phyloP scores from a whole-genome alignment of 345 rosid genomes.

The Firmiana major region DNA sequence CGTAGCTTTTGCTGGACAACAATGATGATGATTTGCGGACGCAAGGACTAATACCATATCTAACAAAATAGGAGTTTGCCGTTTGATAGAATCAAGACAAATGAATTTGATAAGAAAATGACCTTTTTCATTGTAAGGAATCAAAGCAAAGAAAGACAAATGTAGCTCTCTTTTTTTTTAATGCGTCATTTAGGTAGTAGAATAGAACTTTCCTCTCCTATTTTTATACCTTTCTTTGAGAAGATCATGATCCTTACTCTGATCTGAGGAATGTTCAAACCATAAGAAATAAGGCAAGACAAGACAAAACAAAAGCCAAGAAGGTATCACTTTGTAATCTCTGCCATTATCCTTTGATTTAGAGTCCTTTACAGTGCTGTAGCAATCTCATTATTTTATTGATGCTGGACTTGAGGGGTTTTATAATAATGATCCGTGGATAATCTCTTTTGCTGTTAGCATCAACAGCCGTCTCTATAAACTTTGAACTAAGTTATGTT shows the following conservation, averaged over 20 bases:
- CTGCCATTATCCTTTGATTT: conserved; percentile 14
- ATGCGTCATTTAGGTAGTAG: not conserved
- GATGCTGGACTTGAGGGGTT: not conserved
- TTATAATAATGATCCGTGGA: not conserved
- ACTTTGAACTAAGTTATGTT: not conserved
- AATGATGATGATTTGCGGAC: not conserved
- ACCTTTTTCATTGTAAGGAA: conserved; percentile 17
- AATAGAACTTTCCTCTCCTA: conserved; percentile 12
- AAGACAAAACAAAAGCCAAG: conserved; percentile 13
- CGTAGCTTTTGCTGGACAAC: not conserved
- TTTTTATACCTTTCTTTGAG: not conserved
- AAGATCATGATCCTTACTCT: not conserved
- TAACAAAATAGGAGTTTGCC: not conserved
- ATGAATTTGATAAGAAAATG: conserved; percentile 26
- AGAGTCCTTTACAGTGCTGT: not conserved
- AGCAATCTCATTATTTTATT: not conserved
- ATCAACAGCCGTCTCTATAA: not conserved
- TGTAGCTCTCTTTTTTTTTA: not conserved
- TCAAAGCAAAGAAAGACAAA: conserved; percentile 14
- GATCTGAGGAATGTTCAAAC: conserved; percentile 9
- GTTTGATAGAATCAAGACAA: conserved; percentile 10
- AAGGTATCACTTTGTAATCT: conserved; percentile 24
- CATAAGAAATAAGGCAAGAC: not conserved
- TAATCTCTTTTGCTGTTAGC: not conserved
- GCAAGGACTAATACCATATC: conserved; percentile 12